Evolutionary conservation across 495 filamentous ascomycete genomes (phyloP).

Genomic region (Penicillium dipodomyicola): DNA sequence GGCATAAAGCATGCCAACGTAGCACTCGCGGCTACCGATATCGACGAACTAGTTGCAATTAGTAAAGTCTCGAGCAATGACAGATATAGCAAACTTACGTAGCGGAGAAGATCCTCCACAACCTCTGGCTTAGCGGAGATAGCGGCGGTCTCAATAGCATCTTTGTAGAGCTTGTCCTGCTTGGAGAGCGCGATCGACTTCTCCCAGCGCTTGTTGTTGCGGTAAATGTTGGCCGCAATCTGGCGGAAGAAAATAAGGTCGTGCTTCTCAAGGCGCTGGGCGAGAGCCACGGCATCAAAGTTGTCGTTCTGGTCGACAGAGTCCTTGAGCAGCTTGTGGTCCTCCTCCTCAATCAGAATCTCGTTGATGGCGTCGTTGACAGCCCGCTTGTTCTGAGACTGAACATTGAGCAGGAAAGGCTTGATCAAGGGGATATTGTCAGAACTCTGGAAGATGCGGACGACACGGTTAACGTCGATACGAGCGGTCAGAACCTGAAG

Average conservation of each 20-base stretch:
- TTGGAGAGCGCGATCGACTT: constrained; percentile 98
- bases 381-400: constrained; percentile 93
- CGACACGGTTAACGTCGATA: constrained; percentile 97
- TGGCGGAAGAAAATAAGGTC: constrained; percentile 99
- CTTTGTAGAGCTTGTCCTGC: constrained; percentile 99
- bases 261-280: constrained; percentile 89
- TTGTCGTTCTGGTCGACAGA: constrained; percentile 99
- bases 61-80: constrained; percentile 19
- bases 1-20: constrained; percentile 97
- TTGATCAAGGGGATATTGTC: constrained; percentile 99
- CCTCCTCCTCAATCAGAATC: constrained; percentile 96
- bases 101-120: constrained; percentile 91
- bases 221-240: constrained; percentile 96
- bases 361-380: constrained; percentile 99
- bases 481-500: constrained; percentile 86
- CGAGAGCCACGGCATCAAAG: constrained; percentile 95
- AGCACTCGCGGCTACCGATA: constrained; percentile 98
- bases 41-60: constrained; percentile 80
- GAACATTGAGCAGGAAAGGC: constrained; percentile 96
- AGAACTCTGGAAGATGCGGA: constrained; percentile 96
- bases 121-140: constrained; percentile 87
- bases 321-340: constrained; percentile 97
- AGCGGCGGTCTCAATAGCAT: constrained; percentile 98
- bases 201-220: constrained; percentile 99
- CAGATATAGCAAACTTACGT: constrained; percentile 62